These are phyloP conservation scores for Aspergillus pseudoviridinutans DNA, from an alignment of 2,329 filamentous ascomycete genomes.

Conservation along the genomic window DNA sequence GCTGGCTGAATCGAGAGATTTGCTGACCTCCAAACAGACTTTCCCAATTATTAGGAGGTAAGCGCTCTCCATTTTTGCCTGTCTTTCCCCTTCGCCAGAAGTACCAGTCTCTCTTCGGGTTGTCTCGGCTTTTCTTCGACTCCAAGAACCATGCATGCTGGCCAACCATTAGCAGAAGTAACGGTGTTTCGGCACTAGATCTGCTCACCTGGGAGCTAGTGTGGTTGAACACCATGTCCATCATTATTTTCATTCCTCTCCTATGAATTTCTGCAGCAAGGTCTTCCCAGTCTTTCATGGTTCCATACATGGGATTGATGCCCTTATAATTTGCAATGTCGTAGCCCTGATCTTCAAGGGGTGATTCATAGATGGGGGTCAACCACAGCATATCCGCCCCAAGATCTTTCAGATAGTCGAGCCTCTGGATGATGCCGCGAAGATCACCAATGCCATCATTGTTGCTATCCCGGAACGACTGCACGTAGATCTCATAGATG, in stretches of 20 bases:
- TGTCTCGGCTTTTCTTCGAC: conserved; percentile 48
- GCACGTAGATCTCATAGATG: conserved; percentile 60
- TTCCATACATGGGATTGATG: conserved; percentile 38
- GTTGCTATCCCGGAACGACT: conserved; percentile 59
- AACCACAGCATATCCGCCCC: conserved; percentile 38
- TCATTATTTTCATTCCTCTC: conserved; percentile 34
- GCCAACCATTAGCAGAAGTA: conserved; percentile 18
- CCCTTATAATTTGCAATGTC: conserved; percentile 39
- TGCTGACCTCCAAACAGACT: conserved; percentile 46
- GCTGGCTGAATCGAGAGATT: not conserved
- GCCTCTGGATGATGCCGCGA: conserved; percentile 54
- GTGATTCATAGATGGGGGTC: conserved; percentile 42
- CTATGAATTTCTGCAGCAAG: conserved; percentile 34
- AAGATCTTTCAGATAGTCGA: conserved; percentile 53
- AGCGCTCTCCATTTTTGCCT: conserved; percentile 50
- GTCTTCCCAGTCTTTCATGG: conserved; percentile 36
- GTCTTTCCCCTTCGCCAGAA: conserved; percentile 51
- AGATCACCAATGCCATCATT: conserved; percentile 55
- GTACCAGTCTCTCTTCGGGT: conserved; percentile 54
- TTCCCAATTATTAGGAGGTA: conserved; percentile 70
- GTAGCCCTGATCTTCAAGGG: conserved; percentile 44
- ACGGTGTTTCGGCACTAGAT: not conserved
- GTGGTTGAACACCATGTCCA: conserved; percentile 41
- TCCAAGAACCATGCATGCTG: conserved; percentile 57
- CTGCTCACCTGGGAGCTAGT: conserved; percentile 20